Evolutionary conservation across 495 filamentous ascomycete genomes (phyloP), one percentile per base, ranked within the genome.

Genomic region (Tricharina praecox): DNA sequence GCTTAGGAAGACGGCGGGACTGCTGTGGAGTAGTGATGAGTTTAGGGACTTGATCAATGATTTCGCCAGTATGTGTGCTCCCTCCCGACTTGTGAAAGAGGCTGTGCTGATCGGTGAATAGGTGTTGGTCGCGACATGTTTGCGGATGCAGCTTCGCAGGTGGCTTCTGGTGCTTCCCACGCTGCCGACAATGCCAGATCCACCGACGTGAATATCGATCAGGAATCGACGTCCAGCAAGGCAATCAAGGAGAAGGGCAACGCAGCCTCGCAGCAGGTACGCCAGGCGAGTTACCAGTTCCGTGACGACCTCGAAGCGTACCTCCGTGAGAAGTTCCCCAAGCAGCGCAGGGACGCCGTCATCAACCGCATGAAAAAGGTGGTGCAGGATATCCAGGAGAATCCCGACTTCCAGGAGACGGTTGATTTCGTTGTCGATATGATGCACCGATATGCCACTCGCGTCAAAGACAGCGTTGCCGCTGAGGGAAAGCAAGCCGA

Each of bases 21-120:
- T 60, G 25, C 50, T 60, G 23, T 60, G 59, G 21, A 61, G 58
- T 15, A 60, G 52, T 21, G 49, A 47, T 13, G 57, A 60, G 47
- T 60, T 60, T 26, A 55, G 57, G 15, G 59, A 54, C 11, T 15
- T 56, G 23, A 10, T 56, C 5, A 44, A 36, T n/a, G 56, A 60
- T n/a, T n/a, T 39, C 49, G 45, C 48, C 2, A 11, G 55, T 59
- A 50, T 16, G 43, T 50, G 11, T 4, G 13, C 16, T 7, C 10
- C 21, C 7, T n/a, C 13, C 16, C 13, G 21, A 10, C 19, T 43
- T 43, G 40, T 8, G 21, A n/a, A 11, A 23, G 1, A 2, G 40
- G 23, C 10, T 24, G 20, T 33, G 30, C 26, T 46, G 13, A 34
- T 19, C 10, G 18, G 11, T 15, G 3, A 16, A n/a, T 13, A 59